These are phyloP conservation scores for Fusarium beomiforme DNA, from an alignment of 2,329 filamentous ascomycete species.

Conservation along the genomic window DNA sequence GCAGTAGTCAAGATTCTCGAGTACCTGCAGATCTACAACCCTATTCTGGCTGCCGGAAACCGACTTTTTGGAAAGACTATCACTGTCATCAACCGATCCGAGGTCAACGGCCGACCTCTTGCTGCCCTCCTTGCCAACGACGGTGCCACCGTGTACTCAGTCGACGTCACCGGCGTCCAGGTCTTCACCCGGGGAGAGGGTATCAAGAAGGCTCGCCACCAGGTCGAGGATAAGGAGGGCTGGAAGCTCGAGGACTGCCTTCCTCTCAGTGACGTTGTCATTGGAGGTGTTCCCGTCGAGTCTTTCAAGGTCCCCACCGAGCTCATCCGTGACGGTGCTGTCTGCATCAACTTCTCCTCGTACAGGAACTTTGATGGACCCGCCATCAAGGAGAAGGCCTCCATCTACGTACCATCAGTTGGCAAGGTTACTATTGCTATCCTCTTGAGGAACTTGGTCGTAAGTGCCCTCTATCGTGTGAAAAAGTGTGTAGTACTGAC, in stretches of 20 bases:
- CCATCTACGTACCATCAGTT: slow-evolving; percentile 95
- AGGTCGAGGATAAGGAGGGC: slow-evolving; percentile 83
- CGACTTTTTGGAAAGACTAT: slow-evolving; percentile 92
- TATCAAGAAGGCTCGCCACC: slow-evolving; percentile 84
- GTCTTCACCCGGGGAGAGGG: slow-evolving; percentile 91
- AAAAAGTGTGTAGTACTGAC: slow-evolving; percentile 38
- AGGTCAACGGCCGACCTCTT: slow-evolving; percentile 93
- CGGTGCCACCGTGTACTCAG: slow-evolving; percentile 92
- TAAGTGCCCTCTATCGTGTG: slow-evolving; percentile 57
- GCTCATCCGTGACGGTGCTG: slow-evolving; percentile 85
- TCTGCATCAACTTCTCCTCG: slow-evolving; percentile 99
- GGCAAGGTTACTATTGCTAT: slow-evolving; percentile 98
- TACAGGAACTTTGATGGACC: slow-evolving; percentile 90
- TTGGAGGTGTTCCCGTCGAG: slow-evolving; percentile 89
- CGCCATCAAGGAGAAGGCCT: slow-evolving; percentile 92
- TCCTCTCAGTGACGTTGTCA: slow-evolving; percentile 91
- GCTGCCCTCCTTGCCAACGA: slow-evolving; percentile 96
- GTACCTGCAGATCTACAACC: slow-evolving; percentile 95
- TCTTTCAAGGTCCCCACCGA: slow-evolving; percentile 89
- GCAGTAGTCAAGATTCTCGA: slow-evolving; percentile 98
- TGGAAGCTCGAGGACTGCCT: slow-evolving; percentile 84
- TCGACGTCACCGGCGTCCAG: slow-evolving; percentile 92
- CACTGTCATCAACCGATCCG: slow-evolving; percentile 94
- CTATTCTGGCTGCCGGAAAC: slow-evolving; percentile 91
- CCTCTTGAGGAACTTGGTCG: slow-evolving; percentile 86